phyloP scores from a whole-genome alignment of 2,329 filamentous ascomycete species.

The Saccharata proteae region DNA sequence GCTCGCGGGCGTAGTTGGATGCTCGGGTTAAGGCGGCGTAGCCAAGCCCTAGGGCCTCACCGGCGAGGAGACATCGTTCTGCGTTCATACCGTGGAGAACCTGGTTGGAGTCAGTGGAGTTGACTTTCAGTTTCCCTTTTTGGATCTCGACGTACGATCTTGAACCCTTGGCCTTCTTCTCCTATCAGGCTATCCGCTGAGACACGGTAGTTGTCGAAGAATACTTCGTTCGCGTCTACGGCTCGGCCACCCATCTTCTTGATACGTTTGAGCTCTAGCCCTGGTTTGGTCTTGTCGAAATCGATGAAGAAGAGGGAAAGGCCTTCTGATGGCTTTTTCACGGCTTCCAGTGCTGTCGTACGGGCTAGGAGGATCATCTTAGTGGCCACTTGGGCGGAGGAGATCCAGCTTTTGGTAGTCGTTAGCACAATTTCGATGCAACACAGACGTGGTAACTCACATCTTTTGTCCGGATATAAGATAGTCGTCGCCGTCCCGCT shows the following conservation, averaged over 20 bases:
- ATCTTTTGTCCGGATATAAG: constrained; percentile 69
- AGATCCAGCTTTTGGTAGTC: constrained; percentile 52
- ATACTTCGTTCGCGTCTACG: constrained; percentile 77
- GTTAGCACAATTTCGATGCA: constrained; percentile 5
- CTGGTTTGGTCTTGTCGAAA: constrained; percentile 46
- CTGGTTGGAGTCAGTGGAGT: constrained; percentile 10
- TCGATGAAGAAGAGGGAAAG: constrained; percentile 74
- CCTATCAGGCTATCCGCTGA: constrained; percentile 55
- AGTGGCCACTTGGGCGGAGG: constrained; percentile 66
- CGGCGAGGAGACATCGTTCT: constrained; percentile 43
- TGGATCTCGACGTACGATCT: constrained; percentile 36
- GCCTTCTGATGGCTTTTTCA: constrained; percentile 58
- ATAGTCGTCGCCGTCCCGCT: constrained; percentile 49
- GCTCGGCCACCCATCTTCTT: constrained; percentile 78
- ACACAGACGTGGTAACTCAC: constrained; percentile 8
- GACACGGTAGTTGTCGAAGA: constrained; percentile 68
- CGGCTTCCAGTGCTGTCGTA: constrained; percentile 57
- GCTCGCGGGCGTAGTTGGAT: constrained; percentile 34
- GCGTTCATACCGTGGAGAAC: constrained; percentile 38
- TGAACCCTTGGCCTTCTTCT: constrained; percentile 63
- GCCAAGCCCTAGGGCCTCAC: constrained; percentile 68
- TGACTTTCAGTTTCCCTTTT: neutral
- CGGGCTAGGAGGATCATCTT: constrained; percentile 77
- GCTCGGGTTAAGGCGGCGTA: constrained; percentile 48
- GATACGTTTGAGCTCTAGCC: constrained; percentile 58